Evolutionary conservation across 2,329 filamentous ascomycete species (phyloP), one percentile per base, ranked within the genome.

Genomic region (Pyrenophora seminiperda): DNA sequence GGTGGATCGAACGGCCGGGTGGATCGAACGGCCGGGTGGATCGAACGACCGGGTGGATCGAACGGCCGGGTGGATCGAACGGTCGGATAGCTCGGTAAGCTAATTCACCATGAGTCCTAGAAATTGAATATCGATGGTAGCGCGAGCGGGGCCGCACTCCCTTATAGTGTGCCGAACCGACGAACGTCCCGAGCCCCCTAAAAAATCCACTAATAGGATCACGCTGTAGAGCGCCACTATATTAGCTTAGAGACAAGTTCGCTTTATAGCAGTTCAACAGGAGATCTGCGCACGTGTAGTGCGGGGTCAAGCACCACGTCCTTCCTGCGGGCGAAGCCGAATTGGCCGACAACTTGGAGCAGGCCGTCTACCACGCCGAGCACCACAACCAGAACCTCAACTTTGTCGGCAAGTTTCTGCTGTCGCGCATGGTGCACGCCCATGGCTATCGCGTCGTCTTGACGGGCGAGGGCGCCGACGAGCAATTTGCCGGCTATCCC

Each of bases 381-480:
- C 70, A 75, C 42, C 75, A 75, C 33, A 70, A 75, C 20, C 64
- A 73, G 2, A 80, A 84, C 57, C 73, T 83, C 33, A 83, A 83
- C 62, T 76, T 68, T 30, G 73, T 83, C 13, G 80, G 75, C 30
- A 81, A 81, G 54, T 79, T 75, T 48, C 75, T 75, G 7, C 71
- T 83, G 4, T 79, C 79, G 1, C 72, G 73, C 29, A 54, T 78
- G 1, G 73, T 77, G 0, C 73, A 67, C 17, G 68, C 77, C 42
- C 65, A 75, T 15, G 81, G 80, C 3, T 74, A 78, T 62, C 81
- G 81, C 47, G 81, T 83, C 5, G 76, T 84, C 2, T 66, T 84
- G 5, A 82, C 79, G 1, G 76, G 75, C 20, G 78, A 81, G 58
- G 80, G 79, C 3, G 68, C 78, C 5, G 81, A 83, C 54, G 81